phyloP scores from a whole-genome alignment of 1,284 basidiomycete genomes.

The Boletus mariae region DNA sequence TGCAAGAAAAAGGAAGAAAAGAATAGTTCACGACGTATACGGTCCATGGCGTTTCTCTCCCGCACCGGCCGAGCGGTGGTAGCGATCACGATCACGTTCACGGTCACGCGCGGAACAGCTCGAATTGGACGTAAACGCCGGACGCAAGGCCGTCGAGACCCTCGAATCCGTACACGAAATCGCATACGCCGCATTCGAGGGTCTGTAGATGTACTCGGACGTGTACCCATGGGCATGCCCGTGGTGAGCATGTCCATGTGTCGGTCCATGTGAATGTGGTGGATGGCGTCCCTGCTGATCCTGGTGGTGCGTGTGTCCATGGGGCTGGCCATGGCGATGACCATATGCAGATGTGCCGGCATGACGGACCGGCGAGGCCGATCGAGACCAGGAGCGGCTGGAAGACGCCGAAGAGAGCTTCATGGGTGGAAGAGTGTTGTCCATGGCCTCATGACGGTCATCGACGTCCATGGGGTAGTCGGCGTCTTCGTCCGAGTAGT shows the following conservation, averaged over 20 bases:
- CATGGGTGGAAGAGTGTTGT: not conserved
- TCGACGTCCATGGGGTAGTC: conserved; percentile 26
- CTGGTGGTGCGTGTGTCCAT: conserved; percentile 13
- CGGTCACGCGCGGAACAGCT: conserved; percentile 18
- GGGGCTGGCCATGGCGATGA: conserved; percentile 3
- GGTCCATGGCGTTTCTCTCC: conserved; percentile 16
- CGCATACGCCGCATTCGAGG: conserved; percentile 31
- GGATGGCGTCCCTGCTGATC: conserved; percentile 21
- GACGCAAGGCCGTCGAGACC: conserved; percentile 32
- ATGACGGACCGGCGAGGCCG: conserved; percentile 25
- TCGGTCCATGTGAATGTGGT: not conserved
- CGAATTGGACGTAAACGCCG: conserved; percentile 28
- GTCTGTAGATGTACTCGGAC: conserved; percentile 27
- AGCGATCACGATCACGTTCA: conserved; percentile 18
- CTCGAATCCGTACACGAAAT: conserved; percentile 32
- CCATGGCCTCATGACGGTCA: not conserved
- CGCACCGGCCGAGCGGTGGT: conserved; percentile 8
- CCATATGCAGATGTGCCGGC: not conserved
- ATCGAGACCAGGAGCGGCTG: conserved; percentile 24
- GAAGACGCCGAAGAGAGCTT: not conserved
- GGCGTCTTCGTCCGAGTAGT: conserved; percentile 26
- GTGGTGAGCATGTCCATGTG: not conserved
- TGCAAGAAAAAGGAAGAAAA: not conserved
- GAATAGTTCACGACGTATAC: not conserved
- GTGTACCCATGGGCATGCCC: not conserved